Evolutionary conservation across 2,329 filamentous ascomycete genomes (phyloP).

Genomic region (Monosporascus sp.): DNA sequence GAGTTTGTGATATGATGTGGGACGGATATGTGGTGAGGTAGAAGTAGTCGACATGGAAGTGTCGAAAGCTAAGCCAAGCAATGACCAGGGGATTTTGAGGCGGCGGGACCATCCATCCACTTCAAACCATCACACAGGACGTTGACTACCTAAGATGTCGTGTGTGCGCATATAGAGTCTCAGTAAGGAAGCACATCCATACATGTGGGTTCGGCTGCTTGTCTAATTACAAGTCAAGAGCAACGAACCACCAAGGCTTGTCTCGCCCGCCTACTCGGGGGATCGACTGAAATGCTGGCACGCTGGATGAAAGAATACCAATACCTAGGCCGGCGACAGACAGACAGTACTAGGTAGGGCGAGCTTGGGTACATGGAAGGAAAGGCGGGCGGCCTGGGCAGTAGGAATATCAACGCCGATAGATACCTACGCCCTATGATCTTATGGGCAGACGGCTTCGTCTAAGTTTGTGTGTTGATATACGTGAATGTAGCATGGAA

Average conservation of each 20-base stretch:
- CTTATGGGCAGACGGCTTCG: too few relatives aligned
- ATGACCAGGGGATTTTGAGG: not conserved
- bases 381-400: too few relatives aligned
- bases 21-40: constrained; percentile 7
- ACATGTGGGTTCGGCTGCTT: not conserved
- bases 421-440: too few relatives aligned
- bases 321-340: not conserved
- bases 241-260: not conserved
- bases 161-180: not conserved
- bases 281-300: not conserved
- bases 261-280: not conserved
- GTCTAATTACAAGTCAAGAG: not conserved
- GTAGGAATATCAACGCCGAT: too few relatives aligned
- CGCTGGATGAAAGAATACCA: too few relatives aligned
- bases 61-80: not conserved
- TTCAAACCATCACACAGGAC: not conserved
- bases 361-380: too few relatives aligned
- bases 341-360: not conserved
- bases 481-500: not conserved
- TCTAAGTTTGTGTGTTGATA: not conserved
- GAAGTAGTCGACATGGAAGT: not conserved
- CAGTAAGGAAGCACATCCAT: not conserved
- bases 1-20: constrained; percentile 18
- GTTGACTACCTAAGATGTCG: not conserved
- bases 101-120: constrained; percentile 1